Percentiles rank a stretch among this genome's conserved stretches.
Conservation (phyloP, 2,329 filamentous ascomycete genomes). For the Emergomyces orientalis region DNA sequence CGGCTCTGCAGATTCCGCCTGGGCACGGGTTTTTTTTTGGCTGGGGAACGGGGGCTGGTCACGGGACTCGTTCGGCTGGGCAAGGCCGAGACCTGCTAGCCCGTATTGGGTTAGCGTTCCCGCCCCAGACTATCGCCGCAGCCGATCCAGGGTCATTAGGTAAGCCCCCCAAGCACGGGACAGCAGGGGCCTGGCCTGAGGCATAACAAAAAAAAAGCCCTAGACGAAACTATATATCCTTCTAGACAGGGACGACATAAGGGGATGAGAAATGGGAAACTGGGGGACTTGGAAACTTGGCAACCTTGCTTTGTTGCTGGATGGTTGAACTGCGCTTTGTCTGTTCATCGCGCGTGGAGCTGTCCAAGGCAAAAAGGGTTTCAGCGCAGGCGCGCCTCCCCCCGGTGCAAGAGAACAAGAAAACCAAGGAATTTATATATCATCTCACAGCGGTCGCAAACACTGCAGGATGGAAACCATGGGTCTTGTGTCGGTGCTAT, state of each 20-base stretch:
- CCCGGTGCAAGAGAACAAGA: neutral
- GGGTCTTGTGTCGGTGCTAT: neutral
- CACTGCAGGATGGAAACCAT: neutral
- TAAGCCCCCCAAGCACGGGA: constrained; percentile 5
- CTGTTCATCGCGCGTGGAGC: neutral
- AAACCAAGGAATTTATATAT: neutral
- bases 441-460: neutral
- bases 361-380: neutral
- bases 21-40: neutral
- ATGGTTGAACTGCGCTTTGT: neutral
- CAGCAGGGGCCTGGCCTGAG: neutral
- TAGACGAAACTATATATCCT: neutral
- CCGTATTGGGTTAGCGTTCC: constrained; percentile 28
- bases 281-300: neutral
- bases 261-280: neutral
- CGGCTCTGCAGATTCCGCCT: constrained; percentile 15
- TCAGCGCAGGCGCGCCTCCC: neutral
- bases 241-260: neutral
- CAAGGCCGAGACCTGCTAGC: constrained; percentile 20
- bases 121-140: constrained; percentile 20
- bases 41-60: constrained; percentile 16
- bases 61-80: constrained; percentile 15
- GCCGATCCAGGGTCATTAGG: constrained; percentile 16
- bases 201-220: neutral
- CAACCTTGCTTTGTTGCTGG: neutral